Evolutionary conservation across 2,329 filamentous ascomycete genomes (phyloP).

Genomic region (Colletotrichum sp.): DNA sequence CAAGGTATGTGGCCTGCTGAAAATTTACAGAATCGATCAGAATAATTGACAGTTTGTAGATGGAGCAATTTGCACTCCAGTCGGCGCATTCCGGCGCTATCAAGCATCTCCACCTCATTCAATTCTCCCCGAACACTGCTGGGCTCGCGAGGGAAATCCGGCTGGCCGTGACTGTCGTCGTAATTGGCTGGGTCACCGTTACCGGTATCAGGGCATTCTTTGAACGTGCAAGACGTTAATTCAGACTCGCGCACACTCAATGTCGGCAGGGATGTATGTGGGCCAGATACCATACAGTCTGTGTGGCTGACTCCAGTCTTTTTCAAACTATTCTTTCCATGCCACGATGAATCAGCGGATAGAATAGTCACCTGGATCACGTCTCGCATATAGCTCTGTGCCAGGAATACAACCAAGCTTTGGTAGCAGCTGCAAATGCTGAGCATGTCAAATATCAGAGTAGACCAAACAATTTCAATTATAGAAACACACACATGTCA

Average conservation of each 20-base stretch:
- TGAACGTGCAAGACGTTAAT: neutral
- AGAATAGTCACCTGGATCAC: neutral
- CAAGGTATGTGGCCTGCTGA: neutral
- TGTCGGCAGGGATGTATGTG: accelerated
- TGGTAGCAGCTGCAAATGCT: neutral
- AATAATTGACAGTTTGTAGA: neutral
- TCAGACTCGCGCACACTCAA: accelerated
- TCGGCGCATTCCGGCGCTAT: slow-evolving; percentile 16
- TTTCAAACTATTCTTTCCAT: neutral
- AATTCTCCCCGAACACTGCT: slow-evolving; percentile 3
- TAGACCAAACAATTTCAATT: neutral
- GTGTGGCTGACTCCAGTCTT: neutral
- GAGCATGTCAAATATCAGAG: neutral
- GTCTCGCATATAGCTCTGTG: neutral
- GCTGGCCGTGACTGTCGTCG: slow-evolving; percentile 4
- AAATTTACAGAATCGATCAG: neutral
- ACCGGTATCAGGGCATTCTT: neutral
- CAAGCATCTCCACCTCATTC: slow-evolving; percentile 12
- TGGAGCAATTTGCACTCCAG: slow-evolving; percentile 13
- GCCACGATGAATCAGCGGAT: too few relatives aligned
- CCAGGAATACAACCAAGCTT: too few relatives aligned
- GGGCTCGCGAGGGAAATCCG: slow-evolving; percentile 3
- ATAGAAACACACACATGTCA: neutral
- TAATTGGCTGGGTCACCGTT: slow-evolving; percentile 16
- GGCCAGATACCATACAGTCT: neutral